Base-by-base conservation (phyloP, 108 stramenopile genomes). In the Asterionellopsis glacialis region DNA sequence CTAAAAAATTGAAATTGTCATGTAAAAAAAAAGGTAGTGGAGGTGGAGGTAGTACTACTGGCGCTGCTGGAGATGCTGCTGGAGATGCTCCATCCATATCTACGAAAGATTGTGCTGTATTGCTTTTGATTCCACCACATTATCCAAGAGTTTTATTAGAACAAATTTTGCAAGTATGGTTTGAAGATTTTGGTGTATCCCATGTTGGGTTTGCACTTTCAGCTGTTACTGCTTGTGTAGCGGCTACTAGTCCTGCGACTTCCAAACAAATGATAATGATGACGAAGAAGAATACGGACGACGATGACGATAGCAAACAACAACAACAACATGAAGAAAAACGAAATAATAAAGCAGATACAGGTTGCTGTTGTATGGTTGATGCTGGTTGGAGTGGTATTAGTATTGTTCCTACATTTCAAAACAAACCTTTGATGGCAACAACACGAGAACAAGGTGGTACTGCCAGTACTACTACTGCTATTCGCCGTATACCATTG, bases 381-480 rank as follows among this genome's bases (percentile, higher is more conserved):
- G 97, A 97, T 77, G 68, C 83, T 10, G 97, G 96, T 14, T 96
- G 90, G 76, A 88, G 86, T 0, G 91, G 94, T 27, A 91, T 88
- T 15, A 82, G 91, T 56, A 72, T 94, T 48, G 80, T 95, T 19
- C 93, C 93, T 9, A 90, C 90, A 15, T 72, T 82, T 51, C 51
- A 74, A 33, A 72, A 67, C 11, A 68, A 64, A 49, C 65, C 83
- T 44, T 51, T 86, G 48, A 45, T 39, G 28, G 45, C 64, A 54
- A 7, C 33, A 33, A 33, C 7, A 33, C 5, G 5, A 33, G 42
- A 13, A 19, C 23, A 11, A 38, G 26, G 43, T 11, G 41, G 4
- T 16, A 16, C 11, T 3, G 19, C 22, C 9, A 47, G 5, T 10
- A 39, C 13, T 22, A 52, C 26, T 64, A 51, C 15, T 69, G 71